Evolutionary conservation across 768 basidiomycete species (phyloP), one percentile per base, ranked within the genome.

Genomic region (Lactarius pseudohatsudake): DNA sequence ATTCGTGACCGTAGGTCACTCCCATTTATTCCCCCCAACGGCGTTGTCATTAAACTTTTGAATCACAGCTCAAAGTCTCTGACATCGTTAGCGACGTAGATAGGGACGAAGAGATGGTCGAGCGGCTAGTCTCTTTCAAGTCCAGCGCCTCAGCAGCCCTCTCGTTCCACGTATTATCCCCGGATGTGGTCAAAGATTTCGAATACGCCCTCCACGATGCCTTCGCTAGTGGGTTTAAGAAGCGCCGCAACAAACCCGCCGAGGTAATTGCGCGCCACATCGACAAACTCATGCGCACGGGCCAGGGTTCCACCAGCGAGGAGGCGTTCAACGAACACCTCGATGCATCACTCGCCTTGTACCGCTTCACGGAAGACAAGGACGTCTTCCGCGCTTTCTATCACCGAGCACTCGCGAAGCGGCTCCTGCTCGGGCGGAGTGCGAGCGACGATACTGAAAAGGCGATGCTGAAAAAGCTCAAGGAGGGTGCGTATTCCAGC

Each of bases 351-450:
- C 79, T 97, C 30, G 84, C 78, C 8, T 77, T 98, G 63, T 96
- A 95, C 76, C 81, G 92, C 61, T 96, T 86, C 74, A 95, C 92
- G 5, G 89, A 93, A 60, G 94, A 96, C 74, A 94, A 94, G 75
- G 94, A 97, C 73, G 92, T 96, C 38, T 98, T 97, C 76, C 85
- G 94, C 72, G 88, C 89, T 32, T 97, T 95, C 77, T 98, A 96
- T 75, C 90, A 90, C 76, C 87, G 92, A 13, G 86, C 88, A 43
- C 77, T 97, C 41, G 91, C 94, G n/a, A 95, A 92, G 79, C 84
- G 95, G 63, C 72, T 98, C 65, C 78, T 98, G 45, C 79, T 96
- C n/a, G 88, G 86, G 67, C 87, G 86, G 74, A 92, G 89, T 61
- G 95, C 95, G 0, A 91, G 88, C 1, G 86, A 92, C 66, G 95